These are phyloP conservation scores for Euphorbia peplus DNA, from an alignment of 345 rosid genomes.

Conservation along the genomic window DNA sequence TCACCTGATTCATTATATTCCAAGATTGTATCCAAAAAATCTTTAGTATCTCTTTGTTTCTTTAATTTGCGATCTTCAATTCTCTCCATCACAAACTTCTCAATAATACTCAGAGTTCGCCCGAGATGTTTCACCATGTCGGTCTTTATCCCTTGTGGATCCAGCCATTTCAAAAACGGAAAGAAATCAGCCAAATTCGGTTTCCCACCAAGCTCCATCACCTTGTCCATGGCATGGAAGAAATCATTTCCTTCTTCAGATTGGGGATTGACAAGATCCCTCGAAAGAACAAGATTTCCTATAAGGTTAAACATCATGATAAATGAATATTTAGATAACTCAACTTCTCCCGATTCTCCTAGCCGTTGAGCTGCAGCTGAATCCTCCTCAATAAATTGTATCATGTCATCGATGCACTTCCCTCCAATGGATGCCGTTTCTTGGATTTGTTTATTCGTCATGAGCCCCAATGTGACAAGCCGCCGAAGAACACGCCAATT, in stretches of 20 bases:
- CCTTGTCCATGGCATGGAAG: conserved; percentile 11
- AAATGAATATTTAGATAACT: too few species aligned
- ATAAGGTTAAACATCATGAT: too few species aligned
- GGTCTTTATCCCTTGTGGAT: conserved; percentile 30
- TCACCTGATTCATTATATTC: not conserved
- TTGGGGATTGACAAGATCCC: conserved; percentile 11
- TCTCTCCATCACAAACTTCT: not conserved
- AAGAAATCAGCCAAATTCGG: not conserved
- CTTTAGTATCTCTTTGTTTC: not conserved
- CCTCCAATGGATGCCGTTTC: too few species aligned
- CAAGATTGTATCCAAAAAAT: not conserved
- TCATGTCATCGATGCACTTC: too few species aligned
- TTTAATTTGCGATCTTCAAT: not conserved
- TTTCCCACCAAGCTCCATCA: not conserved
- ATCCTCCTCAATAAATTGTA: too few species aligned
- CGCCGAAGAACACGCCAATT: too few species aligned
- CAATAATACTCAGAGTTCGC: not conserved
- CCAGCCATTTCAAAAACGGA: conserved; percentile 12
- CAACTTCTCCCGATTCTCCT: too few species aligned
- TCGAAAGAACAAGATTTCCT: not conserved
- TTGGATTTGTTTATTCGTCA: too few species aligned
- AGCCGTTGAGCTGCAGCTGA: too few species aligned
- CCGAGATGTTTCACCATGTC: conserved; percentile 17
- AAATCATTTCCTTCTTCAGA: conserved; percentile 13
- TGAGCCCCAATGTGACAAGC: too few species aligned